Conservation (phyloP, 1,284 basidiomycete species). For the Austroboletus novae-zelandiae region DNA sequence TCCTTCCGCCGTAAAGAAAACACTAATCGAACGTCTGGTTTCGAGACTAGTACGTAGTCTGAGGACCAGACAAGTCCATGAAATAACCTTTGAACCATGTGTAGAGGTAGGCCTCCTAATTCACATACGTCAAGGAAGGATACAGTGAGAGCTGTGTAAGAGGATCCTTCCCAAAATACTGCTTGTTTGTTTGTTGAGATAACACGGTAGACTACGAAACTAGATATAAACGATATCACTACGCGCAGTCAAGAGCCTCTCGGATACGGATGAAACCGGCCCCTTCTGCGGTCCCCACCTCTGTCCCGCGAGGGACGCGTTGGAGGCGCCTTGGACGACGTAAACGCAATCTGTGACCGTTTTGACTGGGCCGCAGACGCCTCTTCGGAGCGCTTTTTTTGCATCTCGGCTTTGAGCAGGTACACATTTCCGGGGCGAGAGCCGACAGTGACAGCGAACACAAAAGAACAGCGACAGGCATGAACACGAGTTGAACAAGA, state of each 20-base stretch:
- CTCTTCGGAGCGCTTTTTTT: slow-evolving; percentile 44
- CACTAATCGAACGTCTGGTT: no score
- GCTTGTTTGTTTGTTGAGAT: no score
- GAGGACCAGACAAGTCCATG: no score
- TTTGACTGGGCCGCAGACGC: slow-evolving; percentile 29
- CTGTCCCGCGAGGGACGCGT: slow-evolving; percentile 16
- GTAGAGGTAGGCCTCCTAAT: no score
- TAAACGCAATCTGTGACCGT: slow-evolving; percentile 35
- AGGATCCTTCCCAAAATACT: no score
- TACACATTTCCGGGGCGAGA: slow-evolving; percentile 18
- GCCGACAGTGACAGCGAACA: slow-evolving; percentile 1
- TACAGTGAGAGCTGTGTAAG: no score
- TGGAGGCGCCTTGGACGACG: slow-evolving; percentile 21
- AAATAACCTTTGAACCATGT: no score
- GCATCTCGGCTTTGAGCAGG: slow-evolving; percentile 39
- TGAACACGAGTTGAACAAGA: slow-evolving; percentile 21
- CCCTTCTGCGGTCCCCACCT: slow-evolving; percentile 14
- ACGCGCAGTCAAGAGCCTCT: slow-evolving; percentile 17
- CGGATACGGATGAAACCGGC: slow-evolving; percentile 29
- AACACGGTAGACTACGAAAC: neutral
- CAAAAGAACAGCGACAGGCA: slow-evolving; percentile 11
- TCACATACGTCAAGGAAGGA: no score
- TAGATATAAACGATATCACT: slow-evolving; percentile 19
- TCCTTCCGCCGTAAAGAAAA: no score
- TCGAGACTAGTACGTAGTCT: no score